Percentiles rank a stretch among this genome's conserved stretches.
These are phyloP conservation scores for Mycosphaerella sp. DNA, from an alignment of 2,329 filamentous ascomycete species.

Conservation along the genomic window DNA sequence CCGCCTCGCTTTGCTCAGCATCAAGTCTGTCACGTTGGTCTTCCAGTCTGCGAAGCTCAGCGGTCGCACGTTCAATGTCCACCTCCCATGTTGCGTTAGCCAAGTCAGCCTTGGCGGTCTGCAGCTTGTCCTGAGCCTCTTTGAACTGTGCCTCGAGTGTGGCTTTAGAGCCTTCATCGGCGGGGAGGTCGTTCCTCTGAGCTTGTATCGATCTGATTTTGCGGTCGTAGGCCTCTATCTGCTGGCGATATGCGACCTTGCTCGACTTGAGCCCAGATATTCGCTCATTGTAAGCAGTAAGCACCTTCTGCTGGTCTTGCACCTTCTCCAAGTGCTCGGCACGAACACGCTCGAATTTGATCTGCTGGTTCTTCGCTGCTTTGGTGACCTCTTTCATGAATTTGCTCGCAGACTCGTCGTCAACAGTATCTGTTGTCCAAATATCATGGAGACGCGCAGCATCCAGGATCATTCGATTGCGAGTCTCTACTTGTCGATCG, in stretches of 20 bases:
- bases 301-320: conserved; percentile 61
- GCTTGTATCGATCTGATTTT: conserved; percentile 60
- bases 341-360: conserved; percentile 66
- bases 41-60: conserved; percentile 62
- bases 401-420: conserved; percentile 65
- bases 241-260: conserved; percentile 65
- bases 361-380: conserved; percentile 69
- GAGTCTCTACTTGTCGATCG: conserved; percentile 67
- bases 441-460: conserved; percentile 71
- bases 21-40: conserved; percentile 65
- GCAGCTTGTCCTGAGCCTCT: conserved; percentile 59
- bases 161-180: conserved; percentile 80
- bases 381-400: conserved; percentile 75
- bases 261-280: conserved; percentile 67
- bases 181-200: conserved; percentile 63
- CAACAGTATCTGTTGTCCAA: conserved; percentile 72
- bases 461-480: conserved; percentile 68
- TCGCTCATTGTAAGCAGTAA: conserved; percentile 68
- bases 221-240: conserved; percentile 66
- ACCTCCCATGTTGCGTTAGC: conserved; percentile 61
- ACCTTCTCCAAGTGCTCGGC: conserved; percentile 68
- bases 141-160: conserved; percentile 66
- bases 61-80: conserved; percentile 60
- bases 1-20: conserved; percentile 76
- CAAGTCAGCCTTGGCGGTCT: conserved; percentile 56